Base-by-base conservation (phyloP, 2,329 filamentous ascomycete genomes). In the Fusarium lateritium region DNA sequence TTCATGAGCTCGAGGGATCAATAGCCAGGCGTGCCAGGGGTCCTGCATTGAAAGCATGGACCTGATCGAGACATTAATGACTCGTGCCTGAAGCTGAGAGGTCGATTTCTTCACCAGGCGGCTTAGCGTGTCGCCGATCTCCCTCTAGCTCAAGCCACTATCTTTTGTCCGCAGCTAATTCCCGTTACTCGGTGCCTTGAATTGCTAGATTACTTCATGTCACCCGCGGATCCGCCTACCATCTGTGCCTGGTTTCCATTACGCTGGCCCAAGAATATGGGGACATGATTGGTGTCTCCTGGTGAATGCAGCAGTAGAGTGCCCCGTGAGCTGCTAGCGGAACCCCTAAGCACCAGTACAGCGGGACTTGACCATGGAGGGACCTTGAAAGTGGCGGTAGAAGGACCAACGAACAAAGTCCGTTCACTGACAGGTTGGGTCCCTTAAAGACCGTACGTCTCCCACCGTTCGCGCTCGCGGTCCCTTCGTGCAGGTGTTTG, bases 371-470 rank as follows among this genome's bases (percentile, higher is more conserved):
- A 8, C 17, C 53, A 40, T 26, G 19, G 26, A 26, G 26, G 6
- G 5, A 28, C 53, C 53, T 26, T 62, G 50, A 5, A 38, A 31
- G 40, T 34, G 26, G 26, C 22, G 24, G 19, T 44, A n/a, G 33
- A 33, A 42, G 26, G n/a, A 26, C 22, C 39, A 42, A 42, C 8
- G 28, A 33, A 13, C 24, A 31, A 24, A 21, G 14, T 36, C 34
- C 34, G 34, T 36, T 17, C 7, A 7, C 10, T n/a, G 22, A 24
- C n/a, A 26, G 33, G 4, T 44, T 33, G n/a, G 26, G 28, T 39
- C 26, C 34, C n/a, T 62, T 52, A 52, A 65, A 56, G 22, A 52
- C 40, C 10, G n/a, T 34, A n/a, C 33, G 19, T 10, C 22, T 19
- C 44, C 52, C 47, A 15, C 9, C 14, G 21, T 11, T 34, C 17